These are phyloP conservation scores for Ricinus communis DNA, from an alignment of 345 rosid genomes.

Conservation along the genomic window DNA sequence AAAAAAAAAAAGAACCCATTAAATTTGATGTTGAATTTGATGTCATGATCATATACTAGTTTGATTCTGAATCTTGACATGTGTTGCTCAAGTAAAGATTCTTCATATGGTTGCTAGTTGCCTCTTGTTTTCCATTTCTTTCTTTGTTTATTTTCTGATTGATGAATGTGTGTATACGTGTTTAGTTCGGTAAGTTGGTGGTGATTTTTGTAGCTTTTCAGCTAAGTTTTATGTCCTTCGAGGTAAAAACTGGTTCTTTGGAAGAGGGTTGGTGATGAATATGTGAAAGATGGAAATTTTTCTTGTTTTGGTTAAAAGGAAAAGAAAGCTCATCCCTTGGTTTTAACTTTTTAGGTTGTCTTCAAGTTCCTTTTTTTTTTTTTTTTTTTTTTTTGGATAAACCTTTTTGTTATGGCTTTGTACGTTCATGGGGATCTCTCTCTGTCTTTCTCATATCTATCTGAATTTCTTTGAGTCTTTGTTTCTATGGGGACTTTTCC, in stretches of 20 bases:
- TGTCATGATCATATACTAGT: neutral
- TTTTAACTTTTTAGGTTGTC: neutral
- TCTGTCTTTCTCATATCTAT: neutral
- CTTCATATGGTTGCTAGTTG: neutral
- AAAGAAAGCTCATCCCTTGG: neutral
- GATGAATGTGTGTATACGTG: neutral
- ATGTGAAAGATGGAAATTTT: constrained; percentile 4
- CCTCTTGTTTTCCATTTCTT: neutral
- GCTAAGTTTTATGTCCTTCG: neutral
- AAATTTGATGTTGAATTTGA: neutral
- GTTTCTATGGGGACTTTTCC: neutral
- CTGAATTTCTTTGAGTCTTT: neutral
- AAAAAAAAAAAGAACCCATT: neutral
- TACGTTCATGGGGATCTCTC: neutral
- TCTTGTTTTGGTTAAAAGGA: neutral
- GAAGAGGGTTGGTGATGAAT: constrained; percentile 10
- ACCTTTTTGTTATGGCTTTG: constrained; percentile 2
- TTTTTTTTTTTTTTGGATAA: neutral
- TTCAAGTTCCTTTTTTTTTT: neutral
- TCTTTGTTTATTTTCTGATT: neutral
- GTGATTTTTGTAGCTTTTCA: neutral
- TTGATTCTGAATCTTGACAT: neutral
- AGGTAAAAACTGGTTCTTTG: neutral
- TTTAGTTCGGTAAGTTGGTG: neutral
- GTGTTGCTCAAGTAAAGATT: neutral